These are phyloP conservation scores for Periconia sp. DNA, from an alignment of 2,329 filamentous ascomycete genomes.

Conservation along the genomic window DNA sequence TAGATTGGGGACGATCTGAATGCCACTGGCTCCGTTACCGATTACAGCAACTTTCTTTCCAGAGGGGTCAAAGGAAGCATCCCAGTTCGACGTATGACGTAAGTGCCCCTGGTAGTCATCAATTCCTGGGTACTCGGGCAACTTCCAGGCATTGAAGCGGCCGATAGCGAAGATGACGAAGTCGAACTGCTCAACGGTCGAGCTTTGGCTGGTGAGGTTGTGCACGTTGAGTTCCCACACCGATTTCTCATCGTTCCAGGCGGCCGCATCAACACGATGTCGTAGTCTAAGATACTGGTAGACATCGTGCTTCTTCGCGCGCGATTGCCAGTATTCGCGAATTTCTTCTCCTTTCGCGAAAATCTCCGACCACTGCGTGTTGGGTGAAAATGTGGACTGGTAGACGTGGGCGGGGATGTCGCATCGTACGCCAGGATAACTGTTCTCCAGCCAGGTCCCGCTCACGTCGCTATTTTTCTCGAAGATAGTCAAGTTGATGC, in stretches of 20 bases:
- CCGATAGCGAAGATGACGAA: conserved; percentile 47
- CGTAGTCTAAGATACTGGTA: conserved; percentile 47
- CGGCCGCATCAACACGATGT: conserved; percentile 44
- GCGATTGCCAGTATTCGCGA: conserved; percentile 48
- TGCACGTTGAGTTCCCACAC: conserved; percentile 66
- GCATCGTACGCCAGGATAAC: conserved; percentile 40
- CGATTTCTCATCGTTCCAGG: conserved; percentile 50
- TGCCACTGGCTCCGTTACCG: conserved; percentile 68
- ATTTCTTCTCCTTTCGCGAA: conserved; percentile 51
- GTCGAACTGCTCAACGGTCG: conserved; percentile 32
- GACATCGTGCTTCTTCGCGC: conserved; percentile 48
- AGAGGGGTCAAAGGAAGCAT: conserved; percentile 55
- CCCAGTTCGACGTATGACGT: conserved; percentile 40
- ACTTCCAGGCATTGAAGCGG: conserved; percentile 39
- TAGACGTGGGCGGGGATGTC: conserved; percentile 48
- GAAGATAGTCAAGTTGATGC: conserved; percentile 62
- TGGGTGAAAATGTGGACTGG: conserved; percentile 51
- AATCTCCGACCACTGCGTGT: conserved; percentile 51
- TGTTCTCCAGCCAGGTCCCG: conserved; percentile 47
- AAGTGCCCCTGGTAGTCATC: conserved; percentile 35
- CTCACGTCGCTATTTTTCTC: conserved; percentile 54
- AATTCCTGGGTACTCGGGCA: conserved; percentile 37
- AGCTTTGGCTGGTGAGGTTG: conserved; percentile 52
- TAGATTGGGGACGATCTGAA: conserved; percentile 68
- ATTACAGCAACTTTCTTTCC: conserved; percentile 67